phyloP scores from a whole-genome alignment of 108 stramenopile genomes.

The Parmales sp. region DNA sequence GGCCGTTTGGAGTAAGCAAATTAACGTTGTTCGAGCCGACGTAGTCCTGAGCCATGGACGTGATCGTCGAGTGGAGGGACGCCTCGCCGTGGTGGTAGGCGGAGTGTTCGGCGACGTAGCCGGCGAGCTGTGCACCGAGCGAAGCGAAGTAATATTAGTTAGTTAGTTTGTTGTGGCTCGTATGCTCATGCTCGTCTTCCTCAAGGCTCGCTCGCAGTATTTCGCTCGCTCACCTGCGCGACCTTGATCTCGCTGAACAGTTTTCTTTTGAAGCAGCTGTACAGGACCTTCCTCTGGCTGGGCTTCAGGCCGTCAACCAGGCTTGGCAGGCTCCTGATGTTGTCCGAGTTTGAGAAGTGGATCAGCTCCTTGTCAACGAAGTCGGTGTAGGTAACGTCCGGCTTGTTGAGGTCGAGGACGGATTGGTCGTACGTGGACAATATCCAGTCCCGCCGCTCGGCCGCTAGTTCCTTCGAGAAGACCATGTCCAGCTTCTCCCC shows the following conservation, averaged over 20 bases:
- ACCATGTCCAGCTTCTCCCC: conserved; percentile 71
- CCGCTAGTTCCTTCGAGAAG: conserved; percentile 63
- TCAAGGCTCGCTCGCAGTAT: too few relatives aligned
- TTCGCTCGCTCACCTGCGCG: too few relatives aligned
- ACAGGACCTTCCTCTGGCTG: conserved; percentile 83
- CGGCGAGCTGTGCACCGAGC: conserved; percentile 83
- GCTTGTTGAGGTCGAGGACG: conserved; percentile 18
- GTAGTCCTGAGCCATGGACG: conserved; percentile 89
- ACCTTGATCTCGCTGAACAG: conserved; percentile 80
- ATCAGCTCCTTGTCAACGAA: conserved; percentile 86
- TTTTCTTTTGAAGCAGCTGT: conserved; percentile 76
- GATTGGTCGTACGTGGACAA: conserved; percentile 45
- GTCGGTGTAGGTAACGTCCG: conserved; percentile 53
- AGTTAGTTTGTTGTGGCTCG: too few relatives aligned
- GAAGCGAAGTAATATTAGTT: too few relatives aligned
- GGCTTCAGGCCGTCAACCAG: conserved; percentile 84
- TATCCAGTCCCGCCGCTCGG: conserved; percentile 79
- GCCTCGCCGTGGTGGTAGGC: conserved; percentile 93
- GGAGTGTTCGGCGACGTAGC: conserved; percentile 81
- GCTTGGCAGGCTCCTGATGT: conserved; percentile 64
- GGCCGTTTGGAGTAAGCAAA: conserved; percentile 70
- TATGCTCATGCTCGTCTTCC: too few relatives aligned
- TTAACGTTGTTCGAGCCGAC: conserved; percentile 87
- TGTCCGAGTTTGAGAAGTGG: conserved; percentile 81
- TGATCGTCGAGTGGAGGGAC: conserved; percentile 80